Percentiles rank a stretch among this genome's conserved stretches.
Evolutionary conservation across 2,329 filamentous ascomycete species (phyloP).

Genomic region (Aspergillus sp.): DNA sequence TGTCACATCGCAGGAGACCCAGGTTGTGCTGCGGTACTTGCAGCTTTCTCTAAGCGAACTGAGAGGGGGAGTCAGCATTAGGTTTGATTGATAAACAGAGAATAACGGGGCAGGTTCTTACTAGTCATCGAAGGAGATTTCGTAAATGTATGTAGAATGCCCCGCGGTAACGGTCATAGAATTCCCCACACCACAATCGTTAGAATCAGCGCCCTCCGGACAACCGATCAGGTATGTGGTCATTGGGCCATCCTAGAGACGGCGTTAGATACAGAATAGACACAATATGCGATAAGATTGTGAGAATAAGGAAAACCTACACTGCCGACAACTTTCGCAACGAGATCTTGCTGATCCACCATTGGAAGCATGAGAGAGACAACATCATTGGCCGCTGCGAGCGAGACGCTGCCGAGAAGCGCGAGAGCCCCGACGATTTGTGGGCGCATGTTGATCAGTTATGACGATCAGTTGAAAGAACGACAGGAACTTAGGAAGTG

Average conservation of each 20-base stretch:
- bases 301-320: conserved; percentile 4
- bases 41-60: conserved; percentile 18
- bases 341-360: conserved; percentile 6
- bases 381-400: conserved; percentile 19
- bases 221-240: conserved; percentile 23
- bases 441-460: conserved; percentile 16
- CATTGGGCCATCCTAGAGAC: conserved; percentile 13
- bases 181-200: conserved; percentile 12
- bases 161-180: conserved; percentile 12
- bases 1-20: conserved; percentile 23
- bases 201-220: not conserved
- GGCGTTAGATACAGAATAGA: not conserved
- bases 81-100: not conserved
- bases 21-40: conserved; percentile 26
- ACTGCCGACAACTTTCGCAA: conserved; percentile 15
- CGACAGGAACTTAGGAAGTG: not conserved
- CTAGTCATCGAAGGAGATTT: conserved; percentile 10
- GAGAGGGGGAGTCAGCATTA: not conserved
- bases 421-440: conserved; percentile 21
- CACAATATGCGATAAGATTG: not conserved
- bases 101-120: conserved; percentile 3
- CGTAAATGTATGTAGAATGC: conserved; percentile 6
- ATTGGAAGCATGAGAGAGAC: conserved; percentile 12
- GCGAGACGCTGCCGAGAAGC: conserved; percentile 26
- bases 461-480: not conserved